phyloP scores from a whole-genome alignment of 352 stramenopile genomes.

The Thalassiosira pacifica region DNA sequence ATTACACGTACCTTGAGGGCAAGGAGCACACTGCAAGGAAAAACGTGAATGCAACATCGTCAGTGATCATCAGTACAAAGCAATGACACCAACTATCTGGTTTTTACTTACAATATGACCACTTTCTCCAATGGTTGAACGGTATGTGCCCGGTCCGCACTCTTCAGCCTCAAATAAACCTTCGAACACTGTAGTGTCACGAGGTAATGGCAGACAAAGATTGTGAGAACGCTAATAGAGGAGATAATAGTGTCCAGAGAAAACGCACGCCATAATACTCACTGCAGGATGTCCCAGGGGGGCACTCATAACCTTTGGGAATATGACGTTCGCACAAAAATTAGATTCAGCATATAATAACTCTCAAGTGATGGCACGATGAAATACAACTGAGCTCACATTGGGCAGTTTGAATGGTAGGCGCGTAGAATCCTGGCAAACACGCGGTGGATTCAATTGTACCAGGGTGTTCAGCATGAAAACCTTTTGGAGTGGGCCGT shows the following conservation, averaged over 20 bases:
- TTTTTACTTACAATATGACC: constrained; percentile 87
- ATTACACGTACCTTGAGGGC: constrained; percentile 50
- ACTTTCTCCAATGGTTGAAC: constrained; percentile 89
- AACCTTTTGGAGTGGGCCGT: constrained; percentile 92
- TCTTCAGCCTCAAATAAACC: constrained; percentile 86
- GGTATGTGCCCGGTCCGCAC: constrained; percentile 94
- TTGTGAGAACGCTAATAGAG: neutral
- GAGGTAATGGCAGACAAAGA: neutral
- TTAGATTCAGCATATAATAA: constrained; percentile 7
- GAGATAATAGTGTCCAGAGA: neutral
- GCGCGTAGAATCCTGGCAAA: constrained; percentile 94
- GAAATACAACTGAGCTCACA: constrained; percentile 77
- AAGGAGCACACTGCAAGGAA: constrained; percentile 52
- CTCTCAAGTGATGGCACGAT: neutral
- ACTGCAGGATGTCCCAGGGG: constrained; percentile 62
- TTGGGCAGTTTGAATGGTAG: constrained; percentile 94
- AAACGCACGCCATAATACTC: constrained; percentile 80
- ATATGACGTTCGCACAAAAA: neutral
- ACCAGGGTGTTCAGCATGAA: constrained; percentile 92
- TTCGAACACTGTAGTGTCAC: constrained; percentile 38
- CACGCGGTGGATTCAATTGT: constrained; percentile 92
- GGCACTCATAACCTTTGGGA: constrained; percentile 60
- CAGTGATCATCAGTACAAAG: constrained; percentile 8
- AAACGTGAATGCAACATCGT: neutral
- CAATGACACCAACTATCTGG: constrained; percentile 83